Evolutionary conservation across 2,329 filamentous ascomycete species (phyloP).

Genomic region (Gyromitra esculenta): DNA sequence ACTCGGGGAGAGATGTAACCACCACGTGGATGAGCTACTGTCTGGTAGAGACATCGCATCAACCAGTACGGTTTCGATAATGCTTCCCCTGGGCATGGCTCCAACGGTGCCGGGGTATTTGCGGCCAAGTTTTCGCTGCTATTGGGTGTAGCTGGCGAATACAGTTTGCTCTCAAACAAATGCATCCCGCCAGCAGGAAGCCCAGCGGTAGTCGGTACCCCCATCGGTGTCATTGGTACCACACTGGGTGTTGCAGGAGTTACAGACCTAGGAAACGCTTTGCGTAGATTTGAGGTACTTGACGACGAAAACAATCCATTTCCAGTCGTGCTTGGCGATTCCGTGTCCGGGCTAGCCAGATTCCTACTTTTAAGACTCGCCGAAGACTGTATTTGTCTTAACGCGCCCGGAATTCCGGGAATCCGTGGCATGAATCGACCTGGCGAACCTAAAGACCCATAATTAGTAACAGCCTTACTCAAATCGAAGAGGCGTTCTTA

Average conservation of each 20-base stretch:
- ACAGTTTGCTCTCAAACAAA: slow-evolving; percentile 84
- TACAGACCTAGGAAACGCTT: slow-evolving; percentile 52
- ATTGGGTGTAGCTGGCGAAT: slow-evolving; percentile 69
- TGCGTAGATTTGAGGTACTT: slow-evolving; percentile 58
- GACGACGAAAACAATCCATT: slow-evolving; percentile 72
- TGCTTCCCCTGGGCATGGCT: slow-evolving; percentile 89
- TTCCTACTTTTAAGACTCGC: slow-evolving; percentile 78
- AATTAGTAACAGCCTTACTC: slow-evolving; percentile 41
- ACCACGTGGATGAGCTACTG: slow-evolving; percentile 86
- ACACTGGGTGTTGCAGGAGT: slow-evolving; percentile 59
- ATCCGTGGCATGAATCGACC: slow-evolving; percentile 59
- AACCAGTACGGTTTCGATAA: slow-evolving; percentile 97
- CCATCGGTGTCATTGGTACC: slow-evolving; percentile 70
- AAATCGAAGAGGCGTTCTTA: slow-evolving; percentile 35
- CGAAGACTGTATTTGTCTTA: slow-evolving; percentile 76
- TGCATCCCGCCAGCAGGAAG: slow-evolving; percentile 75
- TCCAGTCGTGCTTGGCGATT: slow-evolving; percentile 78
- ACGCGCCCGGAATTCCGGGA: slow-evolving; percentile 61
- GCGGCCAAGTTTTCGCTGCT: slow-evolving; percentile 73
- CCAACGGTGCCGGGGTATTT: slow-evolving; percentile 79
- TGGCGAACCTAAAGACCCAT: slow-evolving; percentile 65
- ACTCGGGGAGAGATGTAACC: slow-evolving; percentile 91
- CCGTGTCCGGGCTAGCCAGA: slow-evolving; percentile 71
- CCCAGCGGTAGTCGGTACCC: slow-evolving; percentile 70
- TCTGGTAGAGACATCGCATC: slow-evolving; percentile 93